These are phyloP conservation scores for Crithidia bombi DNA, from an alignment of 208 protist genomes.

Conservation along the genomic window DNA sequence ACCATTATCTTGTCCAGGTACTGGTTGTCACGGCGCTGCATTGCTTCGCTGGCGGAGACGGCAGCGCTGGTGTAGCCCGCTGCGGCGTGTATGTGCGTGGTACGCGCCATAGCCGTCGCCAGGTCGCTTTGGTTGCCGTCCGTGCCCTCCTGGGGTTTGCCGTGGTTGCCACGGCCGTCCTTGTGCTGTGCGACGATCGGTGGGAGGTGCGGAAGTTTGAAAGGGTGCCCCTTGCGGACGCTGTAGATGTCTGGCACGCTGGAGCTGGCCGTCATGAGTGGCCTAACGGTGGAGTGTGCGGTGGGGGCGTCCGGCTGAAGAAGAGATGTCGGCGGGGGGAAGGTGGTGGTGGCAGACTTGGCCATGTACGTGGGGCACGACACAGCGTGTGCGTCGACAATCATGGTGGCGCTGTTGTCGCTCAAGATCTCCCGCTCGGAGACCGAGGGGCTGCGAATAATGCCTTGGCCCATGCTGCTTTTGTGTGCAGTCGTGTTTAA, in stretches of 20 bases:
- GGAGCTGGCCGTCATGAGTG: background rate
- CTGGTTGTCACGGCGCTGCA: background rate
- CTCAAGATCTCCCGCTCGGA: background rate
- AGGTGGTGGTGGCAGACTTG: background rate
- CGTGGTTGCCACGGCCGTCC: background rate
- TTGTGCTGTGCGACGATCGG: background rate
- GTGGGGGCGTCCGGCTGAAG: background rate
- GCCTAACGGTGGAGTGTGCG: background rate
- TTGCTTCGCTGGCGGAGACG: background rate
- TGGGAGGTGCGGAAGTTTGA: background rate
- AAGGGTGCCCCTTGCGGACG: background rate
- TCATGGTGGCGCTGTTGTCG: background rate
- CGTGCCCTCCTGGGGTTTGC: background rate
- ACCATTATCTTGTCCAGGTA: background rate
- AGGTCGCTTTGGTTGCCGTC: background rate
- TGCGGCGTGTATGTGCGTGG: background rate
- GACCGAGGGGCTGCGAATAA: background rate
- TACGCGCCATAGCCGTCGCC: background rate
- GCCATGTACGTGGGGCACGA: background rate
- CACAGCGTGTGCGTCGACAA: background rate
- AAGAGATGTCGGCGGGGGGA: background rate
- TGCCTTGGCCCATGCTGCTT: constrained; percentile 21
- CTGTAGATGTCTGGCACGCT: background rate
- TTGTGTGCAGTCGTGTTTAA: background rate
- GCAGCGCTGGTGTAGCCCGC: background rate